phyloP scores from a whole-genome alignment of 441 rosid genomes.

The Brassica hybrid region DNA sequence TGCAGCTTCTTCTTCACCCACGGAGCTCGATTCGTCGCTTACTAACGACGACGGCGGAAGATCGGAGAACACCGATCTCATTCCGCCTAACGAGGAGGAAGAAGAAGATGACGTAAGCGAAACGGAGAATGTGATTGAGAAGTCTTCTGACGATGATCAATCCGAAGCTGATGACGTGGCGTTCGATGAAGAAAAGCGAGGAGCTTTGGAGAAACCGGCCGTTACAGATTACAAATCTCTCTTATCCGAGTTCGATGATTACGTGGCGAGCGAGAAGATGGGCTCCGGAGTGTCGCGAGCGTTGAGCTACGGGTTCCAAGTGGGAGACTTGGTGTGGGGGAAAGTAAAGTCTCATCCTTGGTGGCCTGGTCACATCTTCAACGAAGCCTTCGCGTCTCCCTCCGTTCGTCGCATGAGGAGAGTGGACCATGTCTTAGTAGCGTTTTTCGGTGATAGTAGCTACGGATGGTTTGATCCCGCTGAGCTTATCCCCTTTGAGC shows the following conservation, averaged over 20 bases:
- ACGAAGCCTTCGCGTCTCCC: conserved; percentile 80
- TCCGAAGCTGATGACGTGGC: conserved; percentile 24
- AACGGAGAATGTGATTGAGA: conserved; percentile 21
- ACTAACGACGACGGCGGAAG: conserved; percentile 22
- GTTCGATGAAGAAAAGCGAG: conserved; percentile 44
- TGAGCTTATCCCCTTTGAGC: conserved; percentile 86
- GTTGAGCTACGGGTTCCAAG: conserved; percentile 74
- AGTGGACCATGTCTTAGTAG: conserved; percentile 85
- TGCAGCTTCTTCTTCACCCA: conserved; percentile 27
- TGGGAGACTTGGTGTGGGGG: conserved; percentile 99
- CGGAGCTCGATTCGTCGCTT: no score
- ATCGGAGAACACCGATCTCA: conserved; percentile 17
- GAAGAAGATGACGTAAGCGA: conserved; percentile 24
- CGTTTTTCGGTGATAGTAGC: conserved; percentile 95
- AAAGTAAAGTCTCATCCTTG: conserved; percentile 98
- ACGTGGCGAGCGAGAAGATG: conserved; percentile 79
- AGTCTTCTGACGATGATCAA: conserved; percentile 22
- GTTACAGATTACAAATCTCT: conserved; percentile 53
- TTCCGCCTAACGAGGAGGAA: not conserved
- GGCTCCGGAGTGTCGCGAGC: conserved; percentile 71
- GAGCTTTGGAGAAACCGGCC: conserved; percentile 27
- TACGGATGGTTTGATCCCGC: conserved; percentile 99
- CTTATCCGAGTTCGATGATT: conserved; percentile 87
- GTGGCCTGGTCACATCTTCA: conserved; percentile 99
- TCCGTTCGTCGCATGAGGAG: conserved; percentile 83